phyloP scores from a whole-genome alignment of 495 filamentous ascomycete species.

The Rhypophila decipiens region DNA sequence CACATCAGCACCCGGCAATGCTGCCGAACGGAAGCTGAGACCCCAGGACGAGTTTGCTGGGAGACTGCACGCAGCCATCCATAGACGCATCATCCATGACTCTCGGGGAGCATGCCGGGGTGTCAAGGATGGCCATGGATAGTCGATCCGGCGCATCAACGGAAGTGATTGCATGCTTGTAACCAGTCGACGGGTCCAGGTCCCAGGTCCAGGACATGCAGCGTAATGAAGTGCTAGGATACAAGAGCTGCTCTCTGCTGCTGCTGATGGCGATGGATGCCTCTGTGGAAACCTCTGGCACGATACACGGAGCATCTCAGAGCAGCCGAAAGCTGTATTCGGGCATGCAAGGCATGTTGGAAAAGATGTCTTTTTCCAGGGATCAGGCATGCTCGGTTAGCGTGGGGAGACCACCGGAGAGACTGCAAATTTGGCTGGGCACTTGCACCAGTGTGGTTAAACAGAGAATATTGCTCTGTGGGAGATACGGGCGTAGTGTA shows the following conservation, averaged over 20 bases:
- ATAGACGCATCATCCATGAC: background rate
- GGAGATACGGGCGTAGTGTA: constrained; percentile 26
- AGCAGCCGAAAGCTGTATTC: too few relatives aligned
- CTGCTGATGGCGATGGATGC: too few relatives aligned
- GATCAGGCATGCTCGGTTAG: constrained; percentile 18
- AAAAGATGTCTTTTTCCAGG: constrained; percentile 9
- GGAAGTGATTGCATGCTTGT: background rate
- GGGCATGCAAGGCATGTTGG: constrained; percentile 1
- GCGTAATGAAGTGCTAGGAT: too few relatives aligned
- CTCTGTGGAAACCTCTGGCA: too few relatives aligned
- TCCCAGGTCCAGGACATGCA: too few relatives aligned
- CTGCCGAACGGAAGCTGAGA: background rate
- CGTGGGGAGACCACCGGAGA: background rate
- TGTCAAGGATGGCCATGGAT: background rate
- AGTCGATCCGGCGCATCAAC: background rate
- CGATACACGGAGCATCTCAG: too few relatives aligned
- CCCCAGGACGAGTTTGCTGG: constrained; percentile 3
- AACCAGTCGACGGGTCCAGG: too few relatives aligned
- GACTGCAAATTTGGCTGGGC: constrained; percentile 1
- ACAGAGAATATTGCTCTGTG: constrained; percentile 24
- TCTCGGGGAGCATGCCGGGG: background rate
- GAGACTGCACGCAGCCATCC: background rate
- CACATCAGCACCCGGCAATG: too few relatives aligned
- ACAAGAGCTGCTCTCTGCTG: too few relatives aligned
- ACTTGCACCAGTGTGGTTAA: constrained; percentile 18